Conservation (phyloP, 1,139 yeast species). For the Nadsonia commutata region DNA sequence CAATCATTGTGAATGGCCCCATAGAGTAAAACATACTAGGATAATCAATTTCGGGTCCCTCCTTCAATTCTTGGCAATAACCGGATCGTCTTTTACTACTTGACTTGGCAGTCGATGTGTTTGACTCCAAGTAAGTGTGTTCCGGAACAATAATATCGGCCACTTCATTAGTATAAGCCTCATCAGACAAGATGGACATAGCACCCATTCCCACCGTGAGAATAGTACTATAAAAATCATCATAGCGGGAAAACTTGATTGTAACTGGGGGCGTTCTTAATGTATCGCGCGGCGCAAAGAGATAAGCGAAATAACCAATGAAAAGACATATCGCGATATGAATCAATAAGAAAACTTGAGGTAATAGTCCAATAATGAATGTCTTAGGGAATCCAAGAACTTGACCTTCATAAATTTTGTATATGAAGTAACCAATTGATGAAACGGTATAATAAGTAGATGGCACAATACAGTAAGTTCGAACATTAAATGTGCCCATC, state of each 20-base stretch:
- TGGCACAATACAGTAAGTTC: slow-evolving; percentile 44
- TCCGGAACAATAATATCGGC: slow-evolving; percentile 33
- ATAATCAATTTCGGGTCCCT: slow-evolving; percentile 14
- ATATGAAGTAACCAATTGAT: slow-evolving; percentile 34
- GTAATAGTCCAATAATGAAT: slow-evolving; percentile 41
- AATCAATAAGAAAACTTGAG: slow-evolving; percentile 40
- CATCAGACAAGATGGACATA: slow-evolving; percentile 49
- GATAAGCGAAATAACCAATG: slow-evolving; percentile 40
- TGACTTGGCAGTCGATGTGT: slow-evolving; percentile 4
- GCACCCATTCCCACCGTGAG: slow-evolving; percentile 48
- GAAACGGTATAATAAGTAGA: slow-evolving; percentile 41
- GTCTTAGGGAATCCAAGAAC: slow-evolving; percentile 38
- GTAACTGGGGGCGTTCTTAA: slow-evolving; percentile 24
- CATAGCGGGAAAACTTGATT: slow-evolving; percentile 28
- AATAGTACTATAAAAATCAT: slow-evolving; percentile 53
- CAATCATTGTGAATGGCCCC: no score
- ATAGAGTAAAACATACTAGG: slow-evolving; percentile 5
- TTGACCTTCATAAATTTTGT: slow-evolving; percentile 26
- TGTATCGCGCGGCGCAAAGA: slow-evolving; percentile 41
- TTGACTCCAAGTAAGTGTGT: slow-evolving; percentile 46
- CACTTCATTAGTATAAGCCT: slow-evolving; percentile 49
- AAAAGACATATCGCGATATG: slow-evolving; percentile 36
- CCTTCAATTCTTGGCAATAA: not conserved
- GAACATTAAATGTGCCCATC: slow-evolving; percentile 38
- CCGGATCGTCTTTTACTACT: not conserved